Percentiles rank a stretch among this genome's conserved stretches.
Evolutionary conservation across 768 basidiomycete species (phyloP).

Genomic region (Fistulinella prunicolor): DNA sequence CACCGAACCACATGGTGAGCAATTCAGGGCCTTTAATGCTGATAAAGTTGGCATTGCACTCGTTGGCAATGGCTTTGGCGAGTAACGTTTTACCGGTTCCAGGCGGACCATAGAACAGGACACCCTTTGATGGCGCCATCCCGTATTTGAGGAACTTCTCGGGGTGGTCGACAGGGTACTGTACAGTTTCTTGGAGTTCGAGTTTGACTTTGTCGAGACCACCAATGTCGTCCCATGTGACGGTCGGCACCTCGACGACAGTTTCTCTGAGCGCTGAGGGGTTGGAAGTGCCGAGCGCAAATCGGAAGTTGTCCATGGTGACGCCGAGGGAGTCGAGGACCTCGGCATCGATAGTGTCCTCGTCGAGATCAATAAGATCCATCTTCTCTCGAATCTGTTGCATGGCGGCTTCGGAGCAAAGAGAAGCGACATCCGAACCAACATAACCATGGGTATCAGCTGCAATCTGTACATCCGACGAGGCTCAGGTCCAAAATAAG

Average conservation of each 20-base stretch:
- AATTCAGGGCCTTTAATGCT: slow-evolving; percentile 99
- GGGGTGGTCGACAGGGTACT: slow-evolving; percentile 99
- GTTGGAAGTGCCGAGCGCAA: slow-evolving; percentile 95
- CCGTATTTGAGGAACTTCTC: slow-evolving; percentile 99
- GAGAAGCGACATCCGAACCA: slow-evolving; percentile 94
- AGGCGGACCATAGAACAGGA: slow-evolving; percentile 98
- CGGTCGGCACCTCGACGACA: slow-evolving; percentile 97
- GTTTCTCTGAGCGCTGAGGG: slow-evolving; percentile 99
- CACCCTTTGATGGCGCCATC: slow-evolving; percentile 99
- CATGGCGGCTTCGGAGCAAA: slow-evolving; percentile 99
- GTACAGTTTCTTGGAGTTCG: slow-evolving; percentile 98
- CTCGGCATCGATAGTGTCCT: slow-evolving; percentile 99
- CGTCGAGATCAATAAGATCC: slow-evolving; percentile 93
- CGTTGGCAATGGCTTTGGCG: slow-evolving; percentile 98
- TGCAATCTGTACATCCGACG: slow-evolving; percentile 64
- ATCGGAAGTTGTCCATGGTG: slow-evolving; percentile 99
- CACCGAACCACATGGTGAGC: slow-evolving; percentile 99
- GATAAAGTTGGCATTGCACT: slow-evolving; percentile 99
- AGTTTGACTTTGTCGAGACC: slow-evolving; percentile 99
- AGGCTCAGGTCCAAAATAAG: slow-evolving; percentile 4
- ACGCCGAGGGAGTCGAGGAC: slow-evolving; percentile 98
- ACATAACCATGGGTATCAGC: slow-evolving; percentile 99
- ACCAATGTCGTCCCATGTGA: slow-evolving; percentile 99
- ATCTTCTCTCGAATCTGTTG: slow-evolving; percentile 99
- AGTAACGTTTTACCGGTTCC: slow-evolving; percentile 99